Evolutionary conservation across 2,329 filamentous ascomycete genomes (phyloP), one percentile per base, ranked within the genome.

Genomic region (Colletotrichum costaricense): DNA sequence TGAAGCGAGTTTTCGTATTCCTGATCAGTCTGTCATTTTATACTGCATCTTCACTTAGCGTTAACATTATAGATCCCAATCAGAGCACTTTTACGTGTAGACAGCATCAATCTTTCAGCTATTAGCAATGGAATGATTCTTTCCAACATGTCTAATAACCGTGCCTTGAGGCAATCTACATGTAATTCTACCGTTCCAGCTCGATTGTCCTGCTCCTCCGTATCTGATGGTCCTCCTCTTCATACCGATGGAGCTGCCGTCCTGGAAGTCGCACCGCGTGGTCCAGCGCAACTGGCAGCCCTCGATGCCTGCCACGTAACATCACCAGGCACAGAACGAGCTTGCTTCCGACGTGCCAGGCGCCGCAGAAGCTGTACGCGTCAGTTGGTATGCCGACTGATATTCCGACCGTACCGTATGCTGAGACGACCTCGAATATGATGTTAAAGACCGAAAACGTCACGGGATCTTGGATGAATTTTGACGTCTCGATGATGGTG

Each of bases 321-420:
- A 90, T 90, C 14, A 92, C 89, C 4, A 87, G 82, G 59, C 88
- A 86, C 69, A 92, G 79, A 24, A 91, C 85, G 49, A 92, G 78
- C 80, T 92, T 92, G 78, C 87, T 90, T 11, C 86, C 83, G 2
- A 83, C 82, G 67, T 88, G 86, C 84, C 88, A 88, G 0, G 85
- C 86, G 2, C 89, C 89, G 58, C 83, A 83, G 69, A 92, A 88
- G 65, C 88, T 90, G 77, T 87, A 90, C 60, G 86, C 85, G 69
- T 86, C 81, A 11, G 84, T 82, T 0, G 90, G 88, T 28, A 89
- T 81, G 1, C 90, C 90, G 1, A 88, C 85, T 30, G 86, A 89
- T 19, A 92, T 83, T 4, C 90, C 90, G n/a, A 92, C 90, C 64
- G 88, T 89, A 7, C 89, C 90, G 77, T 92, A 92, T 2, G 84